These are phyloP conservation scores for Rheum nobile DNA, from an alignment of 148 eudicot species.

Conservation along the genomic window DNA sequence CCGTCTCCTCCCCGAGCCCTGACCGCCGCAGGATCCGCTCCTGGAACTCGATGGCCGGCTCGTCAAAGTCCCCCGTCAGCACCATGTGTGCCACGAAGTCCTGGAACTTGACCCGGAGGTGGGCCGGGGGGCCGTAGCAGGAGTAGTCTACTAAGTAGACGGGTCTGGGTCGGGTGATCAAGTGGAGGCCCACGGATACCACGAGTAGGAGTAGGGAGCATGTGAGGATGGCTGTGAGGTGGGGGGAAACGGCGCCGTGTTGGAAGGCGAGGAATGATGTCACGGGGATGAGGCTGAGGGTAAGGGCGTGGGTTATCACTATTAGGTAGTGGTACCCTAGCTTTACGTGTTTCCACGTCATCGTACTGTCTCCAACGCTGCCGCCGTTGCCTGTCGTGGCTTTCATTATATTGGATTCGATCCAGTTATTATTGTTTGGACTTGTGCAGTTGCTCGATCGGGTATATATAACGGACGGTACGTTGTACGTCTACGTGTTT, in stretches of 20 bases:
- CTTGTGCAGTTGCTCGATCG: too few species aligned
- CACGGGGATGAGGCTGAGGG: not conserved
- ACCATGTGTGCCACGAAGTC: not conserved
- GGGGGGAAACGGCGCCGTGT: not conserved
- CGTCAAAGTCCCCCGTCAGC: not conserved
- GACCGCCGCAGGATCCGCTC: conserved; percentile 28
- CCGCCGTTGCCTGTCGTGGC: too few species aligned
- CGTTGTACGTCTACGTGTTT: too few species aligned
- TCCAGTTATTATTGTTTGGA: too few species aligned
- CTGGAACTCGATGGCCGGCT: conserved; percentile 19
- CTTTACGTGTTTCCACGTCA: not conserved
- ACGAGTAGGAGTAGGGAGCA: not conserved
- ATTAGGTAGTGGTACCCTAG: not conserved
- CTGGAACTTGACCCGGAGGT: not conserved
- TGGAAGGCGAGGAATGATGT: not conserved
- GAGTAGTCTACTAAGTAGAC: conserved; percentile 5
- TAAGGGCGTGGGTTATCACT: not conserved
- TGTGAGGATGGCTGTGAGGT: not conserved
- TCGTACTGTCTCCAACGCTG: too few species aligned
- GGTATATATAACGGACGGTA: too few species aligned
- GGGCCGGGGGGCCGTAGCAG: not conserved
- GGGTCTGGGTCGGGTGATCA: not conserved
- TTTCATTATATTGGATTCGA: too few species aligned
- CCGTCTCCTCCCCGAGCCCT: conserved; percentile 30
- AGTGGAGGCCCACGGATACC: not conserved